A percentile compares a stretch with the other conserved stretches of the same genome.
phyloP scores from a whole-genome alignment of 768 basidiomycete genomes.

The Hydnum rufescens region DNA sequence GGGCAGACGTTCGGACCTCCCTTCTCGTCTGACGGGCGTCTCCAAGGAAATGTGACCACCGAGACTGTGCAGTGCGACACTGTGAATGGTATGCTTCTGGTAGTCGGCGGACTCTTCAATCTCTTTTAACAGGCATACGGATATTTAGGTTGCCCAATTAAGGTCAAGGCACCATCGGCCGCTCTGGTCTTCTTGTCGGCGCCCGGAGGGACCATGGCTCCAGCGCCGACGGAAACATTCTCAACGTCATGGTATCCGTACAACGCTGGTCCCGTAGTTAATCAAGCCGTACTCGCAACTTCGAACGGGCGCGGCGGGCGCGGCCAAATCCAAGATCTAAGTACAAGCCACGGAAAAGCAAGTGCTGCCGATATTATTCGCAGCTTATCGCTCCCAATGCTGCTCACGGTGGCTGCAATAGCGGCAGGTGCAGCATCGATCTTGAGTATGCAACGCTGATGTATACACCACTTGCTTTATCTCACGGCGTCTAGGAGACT shows the following conservation, averaged over 20 bases:
- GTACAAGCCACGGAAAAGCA: too few relatives aligned
- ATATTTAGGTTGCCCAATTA: conserved; percentile 16
- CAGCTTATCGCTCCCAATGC: too few relatives aligned
- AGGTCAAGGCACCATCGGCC: conserved; percentile 19
- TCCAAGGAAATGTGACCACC: conserved; percentile 16
- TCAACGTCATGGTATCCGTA: background rate
- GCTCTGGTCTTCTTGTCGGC: conserved; percentile 20
- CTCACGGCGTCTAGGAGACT: too few relatives aligned
- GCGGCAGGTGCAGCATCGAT: too few relatives aligned
- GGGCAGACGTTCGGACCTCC: conserved; percentile 18
- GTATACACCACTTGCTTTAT: too few relatives aligned
- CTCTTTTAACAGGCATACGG: background rate
- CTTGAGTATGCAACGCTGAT: too few relatives aligned
- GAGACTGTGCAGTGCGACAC: conserved; percentile 17
- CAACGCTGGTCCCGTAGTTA: background rate
- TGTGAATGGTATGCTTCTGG: conserved; percentile 2
- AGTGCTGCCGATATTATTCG: too few relatives aligned
- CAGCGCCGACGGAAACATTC: background rate
- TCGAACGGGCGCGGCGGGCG: background rate
- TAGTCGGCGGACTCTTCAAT: background rate
- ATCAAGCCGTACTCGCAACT: background rate
- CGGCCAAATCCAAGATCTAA: too few relatives aligned
- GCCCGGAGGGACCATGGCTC: too few relatives aligned
- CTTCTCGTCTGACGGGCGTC: conserved; percentile 19
- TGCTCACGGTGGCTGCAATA: too few relatives aligned